Percentiles rank a stretch among this genome's conserved stretches.
These are phyloP conservation scores for Ocimum tenuiflorum DNA, from an alignment of 257 asterid genomes.

Conservation along the genomic window DNA sequence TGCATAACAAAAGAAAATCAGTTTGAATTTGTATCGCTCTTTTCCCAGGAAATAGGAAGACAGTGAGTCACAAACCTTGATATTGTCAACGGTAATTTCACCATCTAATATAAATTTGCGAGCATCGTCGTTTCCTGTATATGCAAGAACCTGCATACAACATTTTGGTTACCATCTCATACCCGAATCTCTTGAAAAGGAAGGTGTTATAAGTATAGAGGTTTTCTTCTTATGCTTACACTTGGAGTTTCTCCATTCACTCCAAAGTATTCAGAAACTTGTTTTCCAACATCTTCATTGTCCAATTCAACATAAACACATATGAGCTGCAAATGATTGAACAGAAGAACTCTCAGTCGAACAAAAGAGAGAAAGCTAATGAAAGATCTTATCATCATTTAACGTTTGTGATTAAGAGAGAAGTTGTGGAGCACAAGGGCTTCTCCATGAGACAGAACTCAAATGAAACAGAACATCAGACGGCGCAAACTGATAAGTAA, in stretches of 20 bases:
- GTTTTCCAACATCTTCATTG: conserved; percentile 77
- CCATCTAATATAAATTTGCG: conserved; percentile 74
- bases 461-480: not conserved
- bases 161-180: conserved; percentile 10
- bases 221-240: conserved; percentile 29
- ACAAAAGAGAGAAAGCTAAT: not conserved
- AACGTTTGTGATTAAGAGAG: not conserved
- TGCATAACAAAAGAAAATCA: conserved; percentile 20
- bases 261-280: conserved; percentile 79
- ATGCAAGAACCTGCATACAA: conserved; percentile 68
- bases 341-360: conserved; percentile 5
- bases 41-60: not conserved
- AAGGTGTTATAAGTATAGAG: not conserved
- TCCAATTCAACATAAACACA: conserved; percentile 68
- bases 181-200: not conserved
- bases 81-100: conserved; percentile 49
- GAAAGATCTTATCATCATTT: not conserved
- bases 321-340: conserved; percentile 44
- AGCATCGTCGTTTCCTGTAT: conserved; percentile 87
- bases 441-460: not conserved
- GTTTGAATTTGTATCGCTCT: not conserved
- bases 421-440: not conserved
- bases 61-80: conserved; percentile 47
- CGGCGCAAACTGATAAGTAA: not conserved
- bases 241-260: conserved; percentile 50